Evolutionary conservation across 106 monocot species (phyloP).

Genomic region (Narthecium ossifragum): DNA sequence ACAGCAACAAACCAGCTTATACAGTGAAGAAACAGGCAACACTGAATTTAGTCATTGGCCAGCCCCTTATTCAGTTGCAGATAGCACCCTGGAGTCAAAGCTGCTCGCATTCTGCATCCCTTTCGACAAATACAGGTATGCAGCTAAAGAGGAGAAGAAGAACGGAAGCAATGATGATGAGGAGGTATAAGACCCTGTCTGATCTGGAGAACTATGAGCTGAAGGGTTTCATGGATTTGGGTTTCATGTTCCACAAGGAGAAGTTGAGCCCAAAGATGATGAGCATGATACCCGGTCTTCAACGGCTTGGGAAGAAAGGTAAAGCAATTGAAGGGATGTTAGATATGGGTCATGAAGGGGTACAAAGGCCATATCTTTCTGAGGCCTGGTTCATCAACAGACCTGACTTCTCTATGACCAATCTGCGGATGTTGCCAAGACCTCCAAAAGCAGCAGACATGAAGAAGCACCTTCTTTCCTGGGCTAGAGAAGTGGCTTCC

Average conservation of each 20-base stretch:
- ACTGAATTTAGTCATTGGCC: slow-evolving; percentile 6
- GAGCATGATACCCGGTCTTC: slow-evolving; percentile 23
- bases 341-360: neutral
- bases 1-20: neutral
- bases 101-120: neutral
- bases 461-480: slow-evolving; percentile 23
- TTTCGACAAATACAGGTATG: neutral
- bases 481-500: slow-evolving; percentile 21
- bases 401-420: neutral
- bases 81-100: neutral
- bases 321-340: neutral
- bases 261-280: slow-evolving; percentile 6
- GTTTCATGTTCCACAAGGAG: slow-evolving; percentile 24
- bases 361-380: slow-evolving; percentile 26
- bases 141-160: neutral
- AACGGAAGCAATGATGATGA: neutral
- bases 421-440: slow-evolving; percentile 2
- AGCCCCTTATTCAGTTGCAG: slow-evolving; percentile 16
- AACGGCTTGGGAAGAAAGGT: slow-evolving; percentile 1
- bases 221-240: slow-evolving; percentile 20
- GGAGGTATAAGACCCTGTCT: slow-evolving; percentile 13
- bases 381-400: slow-evolving; percentile 20
- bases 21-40: slow-evolving; percentile 5
- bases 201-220: slow-evolving; percentile 28
- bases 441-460: slow-evolving; percentile 7